Conservation (phyloP, 805 yeast genomes). For the Danielia reshetovae region DNA sequence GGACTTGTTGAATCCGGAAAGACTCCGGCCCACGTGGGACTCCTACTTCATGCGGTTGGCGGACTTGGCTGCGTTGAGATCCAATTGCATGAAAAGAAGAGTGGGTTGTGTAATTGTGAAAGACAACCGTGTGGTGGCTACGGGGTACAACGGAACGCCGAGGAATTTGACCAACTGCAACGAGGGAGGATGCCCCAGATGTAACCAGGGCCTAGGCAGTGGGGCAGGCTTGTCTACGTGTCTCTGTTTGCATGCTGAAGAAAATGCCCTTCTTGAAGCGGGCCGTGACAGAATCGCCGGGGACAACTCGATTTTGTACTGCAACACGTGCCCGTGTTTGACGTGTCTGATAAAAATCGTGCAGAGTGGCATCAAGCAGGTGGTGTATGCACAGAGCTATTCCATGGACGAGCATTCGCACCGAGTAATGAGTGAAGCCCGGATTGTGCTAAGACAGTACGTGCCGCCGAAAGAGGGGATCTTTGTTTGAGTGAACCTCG, state of each 20-base stretch:
- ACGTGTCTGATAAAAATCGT: conserved; percentile 95
- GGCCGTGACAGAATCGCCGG: conserved; percentile 81
- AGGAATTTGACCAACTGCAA: conserved; percentile 83
- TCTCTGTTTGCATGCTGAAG: conserved; percentile 94
- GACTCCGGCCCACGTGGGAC: conserved; percentile 94
- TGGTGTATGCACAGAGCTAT: conserved; percentile 87
- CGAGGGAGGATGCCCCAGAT: conserved; percentile 92
- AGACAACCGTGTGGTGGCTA: conserved; percentile 82
- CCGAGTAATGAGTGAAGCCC: conserved; percentile 68
- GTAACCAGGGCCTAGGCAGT: conserved; percentile 63
- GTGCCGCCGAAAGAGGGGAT: conserved; percentile 40
- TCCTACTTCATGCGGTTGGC: conserved; percentile 92
- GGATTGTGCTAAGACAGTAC: conserved; percentile 58
- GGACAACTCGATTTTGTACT: conserved; percentile 61
- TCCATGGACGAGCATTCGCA: conserved; percentile 85
- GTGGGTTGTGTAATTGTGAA: conserved; percentile 95
- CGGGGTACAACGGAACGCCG: conserved; percentile 98
- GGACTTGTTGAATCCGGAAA: conserved; percentile 29
- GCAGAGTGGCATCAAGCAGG: conserved; percentile 87
- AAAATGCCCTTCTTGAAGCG: conserved; percentile 89
- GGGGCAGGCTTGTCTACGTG: conserved; percentile 79
- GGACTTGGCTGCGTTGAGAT: conserved; percentile 84
- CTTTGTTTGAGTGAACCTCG: conserved; percentile 19
- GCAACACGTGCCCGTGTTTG: conserved; percentile 96
- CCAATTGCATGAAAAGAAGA: conserved; percentile 95